Evolutionary conservation across 176 grass and related monocot genomes (phyloP), one percentile per base, ranked within the genome.

Genomic region (Carex scoparia): DNA sequence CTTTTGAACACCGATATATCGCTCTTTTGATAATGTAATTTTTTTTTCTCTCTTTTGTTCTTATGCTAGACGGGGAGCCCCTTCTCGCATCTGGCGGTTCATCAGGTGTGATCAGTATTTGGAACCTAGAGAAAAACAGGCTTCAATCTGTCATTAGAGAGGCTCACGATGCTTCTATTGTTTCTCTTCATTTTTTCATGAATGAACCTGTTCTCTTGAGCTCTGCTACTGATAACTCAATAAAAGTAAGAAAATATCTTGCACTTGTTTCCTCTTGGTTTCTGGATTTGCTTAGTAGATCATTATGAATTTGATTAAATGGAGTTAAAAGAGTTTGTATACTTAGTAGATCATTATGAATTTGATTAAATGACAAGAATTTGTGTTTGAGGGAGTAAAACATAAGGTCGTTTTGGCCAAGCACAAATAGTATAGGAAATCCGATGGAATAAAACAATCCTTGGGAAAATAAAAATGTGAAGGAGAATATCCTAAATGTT

Each of bases 201-300:
- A 98, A 95, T 59, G 96, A 98, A 86, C 96, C 96, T 85, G 67
- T 98, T 87, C 81, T 98, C 76, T 93, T 98, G 93, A 98, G 96
- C 86, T 95, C 96, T 67, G 91, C 96, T 89, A 80, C 90, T 86
- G 96, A 98, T 86, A 98, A 98, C 93, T 98, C 96, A 88, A 92
- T 98, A 59, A 98, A 98, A 86, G 93, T 98, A 89, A 71, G 89
- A 87, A 31, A 31, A 80, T 46, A 9, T 48, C 3, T 72, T 72
- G 38, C 23, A 7, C 18, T 72, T 72, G 7, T 14, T n/a, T 71
- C 6, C 37, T 44, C 7, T 44, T 44, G 35, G 18, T 40, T 44
- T 71, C 16, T 18, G 15, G 32, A 38, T n/a, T 72, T 71, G 16
- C 38, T 72, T 72, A 4, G 46, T 72, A 35, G 35, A 40, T 18